Base-by-base conservation (phyloP, 768 basidiomycete genomes). In the Pleurotus giganteus region DNA sequence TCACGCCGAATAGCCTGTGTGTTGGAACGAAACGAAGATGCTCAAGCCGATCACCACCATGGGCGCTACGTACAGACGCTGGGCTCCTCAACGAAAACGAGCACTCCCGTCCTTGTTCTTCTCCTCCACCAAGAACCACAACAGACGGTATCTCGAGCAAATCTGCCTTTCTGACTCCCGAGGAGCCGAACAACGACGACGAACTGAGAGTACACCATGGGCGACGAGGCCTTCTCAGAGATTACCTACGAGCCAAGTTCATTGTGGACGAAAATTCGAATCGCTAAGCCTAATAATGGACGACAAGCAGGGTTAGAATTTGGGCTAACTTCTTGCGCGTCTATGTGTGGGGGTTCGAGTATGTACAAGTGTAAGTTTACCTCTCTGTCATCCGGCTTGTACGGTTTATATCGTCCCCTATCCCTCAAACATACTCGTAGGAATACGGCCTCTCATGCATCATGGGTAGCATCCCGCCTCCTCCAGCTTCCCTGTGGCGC, bases 311-410 rank as follows among this genome's bases (percentile, higher is more conserved):
- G 8, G 17, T 41, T 41, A 41, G 6, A 41, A 7, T 41, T 17
- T 41, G 39, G 19, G n/a, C 17, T 7, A 21, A 21, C 17, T 21
- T 17, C 39, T 17, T 21, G 21, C 46, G 29, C 27, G 46, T 28
- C 27, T 15, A 21, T 17, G 13, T 9, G 13, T 11, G 23, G 13
- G 21, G 46, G n/a, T 47, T 47, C 27, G 46, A 27, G 46, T 47
- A 47, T 47, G 46, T 47, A 47, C 46, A 47, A 26, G n/a, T 47
- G 46, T 29, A 47, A 27, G 46, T 47, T 47, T 47, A 27, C 23
- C 46, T 47, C 27, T 27, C 15, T 47, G 46, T 27, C 46, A 31
- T 8, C 24, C 46, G 24, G 28, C n/a, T 17, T 47, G 29, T 17
- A 24, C 23, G 19, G 24, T n/a, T n/a, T n/a, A n/a, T n/a, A n/a